Conservation (phyloP, 169 alveolate species). For the Theileria orientalis region DNA sequence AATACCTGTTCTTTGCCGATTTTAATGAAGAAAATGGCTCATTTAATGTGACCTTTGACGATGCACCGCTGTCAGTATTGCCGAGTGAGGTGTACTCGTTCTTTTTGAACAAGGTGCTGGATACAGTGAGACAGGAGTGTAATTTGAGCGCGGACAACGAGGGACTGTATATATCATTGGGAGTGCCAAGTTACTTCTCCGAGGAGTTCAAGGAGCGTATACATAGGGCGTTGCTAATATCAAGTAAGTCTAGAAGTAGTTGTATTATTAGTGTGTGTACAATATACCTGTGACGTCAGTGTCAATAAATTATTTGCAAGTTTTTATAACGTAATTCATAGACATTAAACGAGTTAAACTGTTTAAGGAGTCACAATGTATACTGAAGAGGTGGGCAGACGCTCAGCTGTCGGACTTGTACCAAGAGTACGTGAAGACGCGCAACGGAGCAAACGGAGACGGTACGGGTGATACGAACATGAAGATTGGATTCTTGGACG, state of each 20-base stretch:
- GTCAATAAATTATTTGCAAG: not conserved
- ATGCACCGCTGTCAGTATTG: constrained; percentile 18
- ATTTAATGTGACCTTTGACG: constrained; percentile 44
- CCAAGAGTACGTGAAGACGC: constrained; percentile 7
- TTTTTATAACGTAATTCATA: too few species aligned
- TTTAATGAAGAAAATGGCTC: constrained; percentile 11
- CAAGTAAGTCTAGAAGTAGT: constrained; percentile 15
- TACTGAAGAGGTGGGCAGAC: constrained; percentile 46
- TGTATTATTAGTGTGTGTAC: not conserved
- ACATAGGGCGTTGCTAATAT: constrained; percentile 10
- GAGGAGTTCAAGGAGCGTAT: constrained; percentile 7
- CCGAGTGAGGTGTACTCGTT: constrained; percentile 42
- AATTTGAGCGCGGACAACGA: constrained; percentile 10
- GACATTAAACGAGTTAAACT: constrained; percentile 18
- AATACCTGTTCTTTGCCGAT: constrained; percentile 21
- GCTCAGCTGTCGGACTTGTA: constrained; percentile 56
- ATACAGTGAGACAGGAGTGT: constrained; percentile 36
- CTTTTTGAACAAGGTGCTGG: constrained; percentile 37
- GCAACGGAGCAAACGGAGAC: not conserved
- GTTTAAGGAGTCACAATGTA: constrained; percentile 52
- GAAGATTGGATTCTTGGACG: constrained; percentile 60
- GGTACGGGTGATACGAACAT: not conserved
- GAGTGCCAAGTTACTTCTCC: constrained; percentile 47
- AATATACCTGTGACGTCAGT: not conserved
- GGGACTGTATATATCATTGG: constrained; percentile 5